These are phyloP conservation scores for Thymus mandschuricus DNA, from an alignment of 257 asterid species.

Conservation along the genomic window DNA sequence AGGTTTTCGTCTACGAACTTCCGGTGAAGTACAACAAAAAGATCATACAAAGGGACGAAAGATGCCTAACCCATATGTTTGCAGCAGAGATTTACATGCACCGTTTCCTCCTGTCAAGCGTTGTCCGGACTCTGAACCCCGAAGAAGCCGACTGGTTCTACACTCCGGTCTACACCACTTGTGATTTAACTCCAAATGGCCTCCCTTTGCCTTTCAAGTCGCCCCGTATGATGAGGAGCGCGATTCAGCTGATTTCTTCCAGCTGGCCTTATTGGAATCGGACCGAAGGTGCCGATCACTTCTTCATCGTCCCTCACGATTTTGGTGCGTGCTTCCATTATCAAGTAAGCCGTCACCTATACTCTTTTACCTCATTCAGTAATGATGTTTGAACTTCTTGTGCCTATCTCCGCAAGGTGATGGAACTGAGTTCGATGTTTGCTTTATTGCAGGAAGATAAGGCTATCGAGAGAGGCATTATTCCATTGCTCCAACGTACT, in stretches of 20 bases:
- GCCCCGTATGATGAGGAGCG: conserved; percentile 90
- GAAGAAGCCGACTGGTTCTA: conserved; percentile 95
- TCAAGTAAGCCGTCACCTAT: conserved; percentile 44
- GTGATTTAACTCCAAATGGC: conserved; percentile 84
- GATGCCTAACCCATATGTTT: conserved; percentile 92
- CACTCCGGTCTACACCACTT: conserved; percentile 77
- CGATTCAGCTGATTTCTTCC: conserved; percentile 77
- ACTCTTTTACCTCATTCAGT: background rate
- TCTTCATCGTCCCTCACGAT: conserved; percentile 82
- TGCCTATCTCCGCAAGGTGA: background rate
- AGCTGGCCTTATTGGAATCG: conserved; percentile 92
- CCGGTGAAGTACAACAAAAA: conserved; percentile 88
- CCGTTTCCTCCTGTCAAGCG: conserved; percentile 65
- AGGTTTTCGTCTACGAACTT: conserved; percentile 82
- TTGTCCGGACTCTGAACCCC: conserved; percentile 81
- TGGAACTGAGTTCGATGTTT: background rate
- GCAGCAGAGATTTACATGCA: conserved; percentile 94
- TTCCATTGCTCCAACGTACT: conserved; percentile 68
- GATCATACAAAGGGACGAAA: conserved; percentile 68
- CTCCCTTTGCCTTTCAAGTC: conserved; percentile 86
- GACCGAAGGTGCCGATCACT: conserved; percentile 93
- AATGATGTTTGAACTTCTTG: background rate
- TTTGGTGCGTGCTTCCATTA: conserved; percentile 92
- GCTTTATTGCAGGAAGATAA: conserved; percentile 64
- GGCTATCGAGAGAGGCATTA: conserved; percentile 87